Percentiles rank a stretch among this genome's conserved stretches.
phyloP scores from a whole-genome alignment of 495 filamentous ascomycete genomes.

The Penicillium argentinense region DNA sequence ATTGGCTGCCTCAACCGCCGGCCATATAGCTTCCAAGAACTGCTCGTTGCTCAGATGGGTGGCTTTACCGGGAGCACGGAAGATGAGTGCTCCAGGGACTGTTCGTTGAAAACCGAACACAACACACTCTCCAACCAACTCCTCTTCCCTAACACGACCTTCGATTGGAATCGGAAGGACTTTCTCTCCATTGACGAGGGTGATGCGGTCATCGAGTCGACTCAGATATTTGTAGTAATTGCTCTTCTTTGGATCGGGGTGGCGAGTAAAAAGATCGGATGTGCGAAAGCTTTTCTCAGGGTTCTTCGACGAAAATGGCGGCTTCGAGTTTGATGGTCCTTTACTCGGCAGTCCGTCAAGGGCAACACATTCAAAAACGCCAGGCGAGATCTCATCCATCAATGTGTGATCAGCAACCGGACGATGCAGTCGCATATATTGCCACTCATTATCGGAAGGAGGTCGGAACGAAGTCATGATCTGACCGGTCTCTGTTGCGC shows the following conservation, averaged over 20 bases:
- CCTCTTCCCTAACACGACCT: constrained; percentile 39
- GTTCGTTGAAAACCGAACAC: constrained; percentile 41
- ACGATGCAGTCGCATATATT: constrained; percentile 55
- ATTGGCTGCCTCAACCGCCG: constrained; percentile 51
- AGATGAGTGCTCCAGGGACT: constrained; percentile 45
- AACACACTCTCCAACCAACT: constrained; percentile 36
- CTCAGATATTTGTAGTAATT: constrained; percentile 61
- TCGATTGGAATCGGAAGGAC: constrained; percentile 66
- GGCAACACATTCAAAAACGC: constrained; percentile 59
- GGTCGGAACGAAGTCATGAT: constrained; percentile 53
- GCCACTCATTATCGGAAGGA: constrained; percentile 60
- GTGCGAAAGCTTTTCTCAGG: constrained; percentile 40
- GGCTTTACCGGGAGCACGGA: constrained; percentile 40
- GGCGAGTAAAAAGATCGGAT: constrained; percentile 52
- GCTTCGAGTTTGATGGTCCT: constrained; percentile 57
- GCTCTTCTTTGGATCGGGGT: constrained; percentile 42
- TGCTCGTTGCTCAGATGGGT: constrained; percentile 39
- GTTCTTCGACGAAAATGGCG: constrained; percentile 55
- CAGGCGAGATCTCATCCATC: constrained; percentile 57
- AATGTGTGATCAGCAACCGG: constrained; percentile 36
- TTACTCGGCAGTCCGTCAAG: constrained; percentile 62
- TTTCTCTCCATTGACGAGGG: constrained; percentile 66
- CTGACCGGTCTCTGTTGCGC: constrained; percentile 55
- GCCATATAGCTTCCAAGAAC: constrained; percentile 53
- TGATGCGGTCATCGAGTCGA: constrained; percentile 60